phyloP scores from a whole-genome alignment of 208 protist genomes.

The Leishmania martiniquensis region DNA sequence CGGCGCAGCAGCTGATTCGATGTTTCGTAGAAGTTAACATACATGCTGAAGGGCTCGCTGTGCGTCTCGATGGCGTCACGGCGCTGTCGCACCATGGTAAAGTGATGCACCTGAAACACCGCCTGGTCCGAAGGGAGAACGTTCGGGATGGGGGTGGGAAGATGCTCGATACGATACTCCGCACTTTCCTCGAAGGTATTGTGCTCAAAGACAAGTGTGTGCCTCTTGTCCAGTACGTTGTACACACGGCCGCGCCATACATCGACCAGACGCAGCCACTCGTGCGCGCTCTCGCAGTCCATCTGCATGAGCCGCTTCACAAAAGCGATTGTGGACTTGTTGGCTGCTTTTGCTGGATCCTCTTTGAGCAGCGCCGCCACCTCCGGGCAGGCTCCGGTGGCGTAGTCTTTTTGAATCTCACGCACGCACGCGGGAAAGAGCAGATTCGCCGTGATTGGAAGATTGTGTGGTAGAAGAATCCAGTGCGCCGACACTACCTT shows the following conservation, averaged over 20 bases:
- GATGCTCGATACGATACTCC: slow-evolving; percentile 84
- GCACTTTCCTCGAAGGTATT: slow-evolving; percentile 89
- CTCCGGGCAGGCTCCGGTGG: slow-evolving; percentile 5
- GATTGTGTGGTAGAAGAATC: slow-evolving; percentile 76
- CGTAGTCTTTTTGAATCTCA: slow-evolving; percentile 63
- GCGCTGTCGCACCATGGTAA: slow-evolving; percentile 70
- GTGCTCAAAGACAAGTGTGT: slow-evolving; percentile 63
- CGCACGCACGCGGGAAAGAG: slow-evolving; percentile 72
- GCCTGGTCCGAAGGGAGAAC: slow-evolving; percentile 53
- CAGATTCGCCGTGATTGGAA: slow-evolving; percentile 55
- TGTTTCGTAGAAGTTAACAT: slow-evolving; percentile 62
- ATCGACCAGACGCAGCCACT: slow-evolving; percentile 78
- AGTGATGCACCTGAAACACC: slow-evolving; percentile 82
- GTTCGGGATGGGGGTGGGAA: slow-evolving; percentile 58
- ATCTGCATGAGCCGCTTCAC: slow-evolving; percentile 44
- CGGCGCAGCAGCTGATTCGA: slow-evolving; percentile 57
- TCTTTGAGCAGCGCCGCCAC: slow-evolving; percentile 23
- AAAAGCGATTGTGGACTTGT: slow-evolving; percentile 29
- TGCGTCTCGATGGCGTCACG: slow-evolving; percentile 74
- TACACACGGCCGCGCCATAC: slow-evolving; percentile 87
- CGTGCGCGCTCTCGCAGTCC: slow-evolving; percentile 56
- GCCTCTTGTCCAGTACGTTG: slow-evolving; percentile 81
- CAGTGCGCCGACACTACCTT: slow-evolving; percentile 79
- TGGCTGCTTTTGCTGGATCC: slow-evolving; percentile 7
- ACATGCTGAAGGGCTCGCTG: slow-evolving; percentile 88